Conservation (phyloP, 1,139 yeast species). For the Diutina ranongensis region DNA sequence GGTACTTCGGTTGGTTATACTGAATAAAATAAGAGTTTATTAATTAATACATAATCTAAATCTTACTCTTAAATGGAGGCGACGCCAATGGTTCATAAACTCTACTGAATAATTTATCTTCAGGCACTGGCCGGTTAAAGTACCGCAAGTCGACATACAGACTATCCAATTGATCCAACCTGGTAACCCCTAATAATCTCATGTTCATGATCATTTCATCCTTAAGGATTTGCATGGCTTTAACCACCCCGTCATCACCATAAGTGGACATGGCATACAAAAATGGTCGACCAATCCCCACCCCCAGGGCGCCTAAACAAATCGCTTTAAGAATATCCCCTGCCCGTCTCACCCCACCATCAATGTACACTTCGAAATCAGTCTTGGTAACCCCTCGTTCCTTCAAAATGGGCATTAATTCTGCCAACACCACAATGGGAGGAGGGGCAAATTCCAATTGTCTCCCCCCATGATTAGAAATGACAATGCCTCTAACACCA, state of each 20-base stretch:
- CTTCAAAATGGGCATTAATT: not conserved
- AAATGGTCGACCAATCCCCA: conserved; percentile 6
- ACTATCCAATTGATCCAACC: conserved; percentile 8
- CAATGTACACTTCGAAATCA: conserved; percentile 6
- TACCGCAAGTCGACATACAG: conserved; percentile 7
- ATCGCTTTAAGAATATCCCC: conserved; percentile 6
- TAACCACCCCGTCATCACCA: conserved; percentile 6
- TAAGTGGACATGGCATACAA: conserved; percentile 6
- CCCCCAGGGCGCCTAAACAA: conserved; percentile 5
- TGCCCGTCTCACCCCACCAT: conserved; percentile 6
- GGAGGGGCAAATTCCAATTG: conserved; percentile 3
- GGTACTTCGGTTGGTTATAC: conserved; percentile 61
- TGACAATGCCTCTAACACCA: conserved; percentile 6
- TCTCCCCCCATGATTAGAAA: conserved; percentile 6
- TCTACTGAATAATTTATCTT: conserved; percentile 23
- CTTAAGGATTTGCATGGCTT: conserved; percentile 5
- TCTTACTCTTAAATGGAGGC: conserved; percentile 24
- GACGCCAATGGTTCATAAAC: conserved; percentile 29
- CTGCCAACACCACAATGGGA: conserved; percentile 4
- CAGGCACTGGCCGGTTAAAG: conserved; percentile 16
- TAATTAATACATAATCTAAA: conserved; percentile 9
- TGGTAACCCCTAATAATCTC: conserved; percentile 6
- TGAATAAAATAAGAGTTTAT: conserved; percentile 28
- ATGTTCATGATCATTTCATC: conserved; percentile 6
- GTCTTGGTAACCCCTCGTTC: not conserved